phyloP scores from a whole-genome alignment of 208 protist genomes.

The Acanthamoeba royreba region DNA sequence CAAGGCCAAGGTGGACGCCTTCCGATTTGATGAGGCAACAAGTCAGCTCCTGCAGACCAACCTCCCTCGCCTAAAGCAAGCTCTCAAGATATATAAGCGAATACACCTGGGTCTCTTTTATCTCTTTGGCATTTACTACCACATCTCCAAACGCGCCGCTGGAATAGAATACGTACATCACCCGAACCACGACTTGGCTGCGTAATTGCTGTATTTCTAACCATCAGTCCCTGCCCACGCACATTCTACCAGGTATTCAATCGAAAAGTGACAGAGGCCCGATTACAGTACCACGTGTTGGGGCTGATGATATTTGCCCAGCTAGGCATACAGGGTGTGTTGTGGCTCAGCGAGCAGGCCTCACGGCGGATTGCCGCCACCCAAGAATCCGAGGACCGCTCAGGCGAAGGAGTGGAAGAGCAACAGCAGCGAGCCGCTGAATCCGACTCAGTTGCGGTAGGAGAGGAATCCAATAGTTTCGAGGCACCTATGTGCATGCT shows the following conservation, averaged over 20 bases:
- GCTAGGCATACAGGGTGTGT: background rate
- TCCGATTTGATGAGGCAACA: background rate
- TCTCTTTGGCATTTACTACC: background rate
- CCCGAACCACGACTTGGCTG: background rate
- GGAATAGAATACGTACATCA: background rate
- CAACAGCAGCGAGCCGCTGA: background rate
- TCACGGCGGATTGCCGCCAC: background rate
- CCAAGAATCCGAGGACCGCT: background rate
- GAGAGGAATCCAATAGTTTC: background rate
- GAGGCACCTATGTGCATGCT: background rate
- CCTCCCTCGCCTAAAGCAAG: background rate
- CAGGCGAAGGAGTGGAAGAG: background rate
- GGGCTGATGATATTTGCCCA: conserved; percentile 15
- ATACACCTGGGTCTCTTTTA: conserved; percentile 39
- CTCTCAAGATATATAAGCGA: background rate
- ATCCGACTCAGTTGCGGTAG: background rate
- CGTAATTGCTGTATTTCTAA: background rate
- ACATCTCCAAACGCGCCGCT: background rate
- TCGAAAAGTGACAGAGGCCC: background rate
- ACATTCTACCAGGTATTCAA: conserved; percentile 49
- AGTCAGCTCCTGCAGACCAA: background rate
- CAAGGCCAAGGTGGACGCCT: background rate
- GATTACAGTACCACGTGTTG: background rate
- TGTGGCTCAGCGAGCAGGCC: conserved; percentile 15
- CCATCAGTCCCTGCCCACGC: background rate